These are phyloP conservation scores for Monosporascus sp. DNA, from an alignment of 2,329 filamentous ascomycete genomes.

Conservation along the genomic window DNA sequence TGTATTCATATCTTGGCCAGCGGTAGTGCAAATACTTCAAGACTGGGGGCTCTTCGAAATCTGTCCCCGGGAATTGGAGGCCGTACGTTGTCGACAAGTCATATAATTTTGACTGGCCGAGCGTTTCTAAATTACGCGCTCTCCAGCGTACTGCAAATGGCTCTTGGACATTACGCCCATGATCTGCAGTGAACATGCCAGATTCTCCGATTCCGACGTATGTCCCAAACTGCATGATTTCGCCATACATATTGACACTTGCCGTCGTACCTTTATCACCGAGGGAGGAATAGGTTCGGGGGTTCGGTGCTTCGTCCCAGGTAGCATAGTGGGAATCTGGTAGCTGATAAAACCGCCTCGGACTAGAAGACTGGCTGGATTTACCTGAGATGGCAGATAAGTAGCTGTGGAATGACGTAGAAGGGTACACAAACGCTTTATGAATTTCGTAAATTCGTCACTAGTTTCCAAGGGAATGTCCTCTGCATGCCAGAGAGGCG, in stretches of 20 bases:
- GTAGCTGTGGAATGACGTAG: too few species aligned
- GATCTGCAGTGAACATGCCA: conserved; percentile 6
- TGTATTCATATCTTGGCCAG: conserved; percentile 1
- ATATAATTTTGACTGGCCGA: not conserved
- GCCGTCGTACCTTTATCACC: conserved; percentile 7
- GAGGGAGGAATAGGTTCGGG: conserved; percentile 1
- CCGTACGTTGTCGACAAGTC: not conserved
- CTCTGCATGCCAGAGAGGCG: too few species aligned
- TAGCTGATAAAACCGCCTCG: too few species aligned
- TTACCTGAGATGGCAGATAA: too few species aligned
- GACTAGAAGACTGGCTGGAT: too few species aligned
- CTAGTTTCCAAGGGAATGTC: too few species aligned
- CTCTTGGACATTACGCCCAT: not conserved
- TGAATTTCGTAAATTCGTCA: too few species aligned
- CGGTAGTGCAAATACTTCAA: conserved; percentile 1
- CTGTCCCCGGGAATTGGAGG: not conserved
- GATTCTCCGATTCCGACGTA: not conserved
- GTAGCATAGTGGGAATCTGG: not conserved
- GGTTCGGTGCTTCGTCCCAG: not conserved
- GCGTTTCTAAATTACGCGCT: not conserved
- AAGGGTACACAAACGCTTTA: too few species aligned
- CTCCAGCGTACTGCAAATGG: not conserved
- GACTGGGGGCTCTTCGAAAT: not conserved
- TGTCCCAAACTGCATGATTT: conserved; percentile 6
- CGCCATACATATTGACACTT: conserved; percentile 4